Evolutionary conservation across 2,329 filamentous ascomycete genomes (phyloP), one percentile per base, ranked within the genome.

Genomic region (Hymenoscyphus salicellus): DNA sequence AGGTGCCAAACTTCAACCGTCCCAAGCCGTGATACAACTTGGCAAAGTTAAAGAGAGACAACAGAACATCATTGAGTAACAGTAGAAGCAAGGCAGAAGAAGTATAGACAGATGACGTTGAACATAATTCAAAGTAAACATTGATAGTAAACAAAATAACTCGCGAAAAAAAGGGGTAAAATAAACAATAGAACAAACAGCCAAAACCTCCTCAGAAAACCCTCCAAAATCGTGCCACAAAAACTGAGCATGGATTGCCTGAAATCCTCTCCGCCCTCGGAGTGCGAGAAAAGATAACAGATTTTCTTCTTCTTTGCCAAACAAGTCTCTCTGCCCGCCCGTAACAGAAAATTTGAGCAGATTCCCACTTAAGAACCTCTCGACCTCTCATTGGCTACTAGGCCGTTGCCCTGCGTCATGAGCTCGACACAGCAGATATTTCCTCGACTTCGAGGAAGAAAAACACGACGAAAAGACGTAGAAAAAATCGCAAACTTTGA

Each of bases 251-350:
- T 38, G 20, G 10, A 30, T 41, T 55, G 17, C 33, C 16, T 20
- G 23, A 52, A 52, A 14, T 14, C 43, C 5, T 16, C 20, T 23
- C 55, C 55, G 36, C 20, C 32, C 11, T 56, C 43, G 33, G 58
- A 56, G n/a, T 17, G 30, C 28, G 30, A 30, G 30, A 43, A 14
- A 55, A 55, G 17, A 33, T 36, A 28, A 52, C 20, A 52, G 46
- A 52, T 52, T 52, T 30, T 30, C 62, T 1, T 0, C 71, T 20
- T 52, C 7, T 73, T n/a, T 74, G 76, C 38, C 78, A 78, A 72
- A 81, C 77, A 16, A 55, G 55, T 33, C 41, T 52, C 60, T 61
- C 30, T 43, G 32, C 16, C 1, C 36, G 49, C 55, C 66, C 63
- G 56, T 62, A 62, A 16, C 28, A 6, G 28, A 30, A 20, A 61